Evolutionary conservation across 169 alveolate genomes (phyloP).

Genomic region (Cryptosporidium felis): DNA sequence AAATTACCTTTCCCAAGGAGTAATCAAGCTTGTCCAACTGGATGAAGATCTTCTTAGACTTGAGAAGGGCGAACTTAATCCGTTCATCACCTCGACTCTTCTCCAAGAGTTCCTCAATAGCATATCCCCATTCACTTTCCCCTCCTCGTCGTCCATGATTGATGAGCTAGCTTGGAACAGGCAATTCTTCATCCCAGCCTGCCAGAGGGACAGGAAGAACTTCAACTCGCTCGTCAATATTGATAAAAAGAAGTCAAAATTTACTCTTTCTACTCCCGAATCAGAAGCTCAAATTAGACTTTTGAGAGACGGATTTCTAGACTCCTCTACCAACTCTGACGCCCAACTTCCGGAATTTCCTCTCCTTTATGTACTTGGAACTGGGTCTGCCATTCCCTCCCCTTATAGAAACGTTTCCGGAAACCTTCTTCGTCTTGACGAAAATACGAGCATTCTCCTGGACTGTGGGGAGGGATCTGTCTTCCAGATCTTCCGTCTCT

Average conservation of each 20-base stretch:
- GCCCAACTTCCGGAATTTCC: slow-evolving; percentile 70
- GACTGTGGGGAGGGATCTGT: slow-evolving; percentile 92
- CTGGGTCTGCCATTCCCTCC: slow-evolving; percentile 90
- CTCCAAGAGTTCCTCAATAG: slow-evolving; percentile 28
- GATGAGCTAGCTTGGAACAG: slow-evolving; percentile 10
- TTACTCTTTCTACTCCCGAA: background rate
- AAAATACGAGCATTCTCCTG: slow-evolving; percentile 80
- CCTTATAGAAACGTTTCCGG: slow-evolving; percentile 89
- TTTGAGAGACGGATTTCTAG: slow-evolving; percentile 71
- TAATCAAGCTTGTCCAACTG: background rate
- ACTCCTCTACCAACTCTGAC: slow-evolving; percentile 68
- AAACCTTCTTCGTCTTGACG: slow-evolving; percentile 74
- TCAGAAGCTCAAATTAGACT: background rate
- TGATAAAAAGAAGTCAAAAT: background rate
- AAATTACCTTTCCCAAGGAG: background rate
- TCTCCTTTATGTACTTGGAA: slow-evolving; percentile 86
- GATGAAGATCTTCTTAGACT: background rate
- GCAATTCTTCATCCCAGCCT: background rate
- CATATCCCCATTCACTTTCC: slow-evolving; percentile 1
- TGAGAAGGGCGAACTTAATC: background rate
- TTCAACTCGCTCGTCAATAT: background rate
- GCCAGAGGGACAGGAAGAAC: background rate
- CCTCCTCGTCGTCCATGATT: background rate
- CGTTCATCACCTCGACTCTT: slow-evolving; percentile 11
- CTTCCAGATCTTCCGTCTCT: slow-evolving; percentile 82